phyloP scores from a whole-genome alignment of 2,329 filamentous ascomycete genomes.

The Pseudofabraea citricarpa region DNA sequence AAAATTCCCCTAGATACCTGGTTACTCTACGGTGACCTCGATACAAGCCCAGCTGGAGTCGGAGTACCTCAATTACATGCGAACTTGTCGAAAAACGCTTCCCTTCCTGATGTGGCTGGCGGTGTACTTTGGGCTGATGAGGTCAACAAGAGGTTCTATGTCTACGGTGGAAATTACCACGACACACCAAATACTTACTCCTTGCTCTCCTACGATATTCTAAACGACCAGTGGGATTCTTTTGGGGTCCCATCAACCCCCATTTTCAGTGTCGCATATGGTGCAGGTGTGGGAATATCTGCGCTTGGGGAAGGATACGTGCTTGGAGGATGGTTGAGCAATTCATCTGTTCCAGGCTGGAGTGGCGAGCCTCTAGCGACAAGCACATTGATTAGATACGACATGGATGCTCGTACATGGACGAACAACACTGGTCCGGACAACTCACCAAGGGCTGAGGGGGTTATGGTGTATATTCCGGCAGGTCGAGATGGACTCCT shows the following conservation, averaged over 20 bases:
- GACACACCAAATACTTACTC: slow-evolving; percentile 39
- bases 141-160: slow-evolving; percentile 58
- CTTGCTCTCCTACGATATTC: slow-evolving; percentile 53
- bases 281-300: slow-evolving; percentile 50
- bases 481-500: slow-evolving; percentile 55
- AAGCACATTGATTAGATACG: slow-evolving; percentile 49
- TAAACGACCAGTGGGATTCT: slow-evolving; percentile 51
- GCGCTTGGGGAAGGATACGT: slow-evolving; percentile 54
- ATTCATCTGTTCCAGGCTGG: slow-evolving; percentile 47
- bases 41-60: slow-evolving; percentile 34
- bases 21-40: slow-evolving; percentile 54
- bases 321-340: slow-evolving; percentile 58
- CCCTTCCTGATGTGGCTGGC: slow-evolving; percentile 46
- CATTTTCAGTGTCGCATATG: slow-evolving; percentile 47
- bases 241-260: slow-evolving; percentile 32
- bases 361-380: slow-evolving; percentile 41
- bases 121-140: slow-evolving; percentile 54
- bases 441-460: slow-evolving; percentile 50
- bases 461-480: slow-evolving; percentile 54
- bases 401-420: slow-evolving; percentile 47
- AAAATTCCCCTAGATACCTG: slow-evolving; percentile 37
- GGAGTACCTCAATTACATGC: slow-evolving; percentile 45
- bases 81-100: slow-evolving; percentile 53
- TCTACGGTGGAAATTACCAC: slow-evolving; percentile 52
- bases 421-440: slow-evolving; percentile 51